phyloP scores from a whole-genome alignment of 352 stramenopile genomes.

The Blastocystis sp. region DNA sequence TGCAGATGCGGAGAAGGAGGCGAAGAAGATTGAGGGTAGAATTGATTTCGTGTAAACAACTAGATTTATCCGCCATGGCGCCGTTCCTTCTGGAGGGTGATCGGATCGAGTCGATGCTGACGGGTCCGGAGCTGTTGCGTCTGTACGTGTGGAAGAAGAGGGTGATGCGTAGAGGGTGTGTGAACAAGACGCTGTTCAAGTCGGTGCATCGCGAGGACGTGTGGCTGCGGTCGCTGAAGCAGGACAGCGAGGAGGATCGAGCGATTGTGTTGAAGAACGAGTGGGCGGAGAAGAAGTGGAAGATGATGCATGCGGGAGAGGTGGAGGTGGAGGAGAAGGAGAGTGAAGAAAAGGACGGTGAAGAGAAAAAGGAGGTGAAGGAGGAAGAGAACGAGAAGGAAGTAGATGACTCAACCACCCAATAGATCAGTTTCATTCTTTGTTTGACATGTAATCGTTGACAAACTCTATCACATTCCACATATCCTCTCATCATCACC shows the following conservation, averaged over 20 bases:
- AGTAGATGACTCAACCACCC: too few relatives aligned
- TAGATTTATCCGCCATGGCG: neutral
- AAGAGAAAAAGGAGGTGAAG: neutral
- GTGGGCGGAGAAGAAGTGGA: slow-evolving; percentile 7
- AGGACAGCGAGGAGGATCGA: slow-evolving; percentile 14
- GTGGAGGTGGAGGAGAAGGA: neutral
- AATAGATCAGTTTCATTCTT: too few relatives aligned
- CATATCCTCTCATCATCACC: too few relatives aligned
- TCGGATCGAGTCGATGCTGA: neutral
- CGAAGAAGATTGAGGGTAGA: neutral
- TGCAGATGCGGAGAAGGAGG: neutral
- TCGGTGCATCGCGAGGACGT: neutral
- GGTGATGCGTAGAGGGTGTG: neutral
- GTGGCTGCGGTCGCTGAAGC: neutral
- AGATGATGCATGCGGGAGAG: neutral
- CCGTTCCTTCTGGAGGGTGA: slow-evolving; percentile 30
- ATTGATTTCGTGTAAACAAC: neutral
- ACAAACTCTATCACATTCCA: neutral
- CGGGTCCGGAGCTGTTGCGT: neutral
- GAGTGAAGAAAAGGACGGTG: neutral
- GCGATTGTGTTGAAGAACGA: slow-evolving; percentile 16
- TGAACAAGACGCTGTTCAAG: neutral
- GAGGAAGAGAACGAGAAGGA: neutral
- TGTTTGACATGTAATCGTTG: neutral
- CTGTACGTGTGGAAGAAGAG: neutral